Evolutionary conservation across 2,329 filamentous ascomycete species (phyloP).

Genomic region (Aureobasidium vineae): DNA sequence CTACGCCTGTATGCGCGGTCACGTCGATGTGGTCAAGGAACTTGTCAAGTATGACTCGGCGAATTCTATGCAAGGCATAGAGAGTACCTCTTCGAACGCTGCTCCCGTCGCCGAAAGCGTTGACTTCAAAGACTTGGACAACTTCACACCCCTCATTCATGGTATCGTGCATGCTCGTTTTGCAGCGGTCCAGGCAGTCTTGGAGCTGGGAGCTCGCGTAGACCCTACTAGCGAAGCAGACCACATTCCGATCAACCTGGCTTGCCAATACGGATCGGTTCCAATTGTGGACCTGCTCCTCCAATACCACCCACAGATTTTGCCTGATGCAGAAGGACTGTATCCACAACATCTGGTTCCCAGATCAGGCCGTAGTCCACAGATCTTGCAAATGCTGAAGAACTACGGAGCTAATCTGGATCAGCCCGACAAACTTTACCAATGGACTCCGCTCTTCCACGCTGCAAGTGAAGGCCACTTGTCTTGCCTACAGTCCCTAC

Average conservation of each 20-base stretch:
- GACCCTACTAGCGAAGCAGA: constrained; percentile 83
- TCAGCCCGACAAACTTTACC: constrained; percentile 91
- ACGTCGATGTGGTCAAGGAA: constrained; percentile 75
- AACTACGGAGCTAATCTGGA: constrained; percentile 86
- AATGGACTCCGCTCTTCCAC: constrained; percentile 95
- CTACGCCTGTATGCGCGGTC: constrained; percentile 94
- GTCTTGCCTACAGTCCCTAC: constrained; percentile 75
- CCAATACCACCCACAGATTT: constrained; percentile 72
- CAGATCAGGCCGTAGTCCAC: constrained; percentile 76
- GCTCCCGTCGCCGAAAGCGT: constrained; percentile 58
- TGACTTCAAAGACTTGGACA: constrained; percentile 89
- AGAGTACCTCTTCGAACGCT: constrained; percentile 48
- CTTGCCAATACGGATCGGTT: constrained; percentile 87
- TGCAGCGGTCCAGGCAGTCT: constrained; percentile 73
- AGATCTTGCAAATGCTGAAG: constrained; percentile 75
- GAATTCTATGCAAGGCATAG: constrained; percentile 35
- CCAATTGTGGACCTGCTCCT: constrained; percentile 82
- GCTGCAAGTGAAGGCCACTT: constrained; percentile 96
- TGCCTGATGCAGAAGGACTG: constrained; percentile 93
- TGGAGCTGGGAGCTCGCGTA: constrained; percentile 76
- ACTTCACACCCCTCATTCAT: constrained; percentile 94
- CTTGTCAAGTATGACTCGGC: constrained; percentile 57
- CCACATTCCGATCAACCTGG: constrained; percentile 90
- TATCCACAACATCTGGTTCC: constrained; percentile 98
- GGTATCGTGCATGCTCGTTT: constrained; percentile 86